Base-by-base conservation (phyloP, 208 protist genomes). In the Leishmania major region DNA sequence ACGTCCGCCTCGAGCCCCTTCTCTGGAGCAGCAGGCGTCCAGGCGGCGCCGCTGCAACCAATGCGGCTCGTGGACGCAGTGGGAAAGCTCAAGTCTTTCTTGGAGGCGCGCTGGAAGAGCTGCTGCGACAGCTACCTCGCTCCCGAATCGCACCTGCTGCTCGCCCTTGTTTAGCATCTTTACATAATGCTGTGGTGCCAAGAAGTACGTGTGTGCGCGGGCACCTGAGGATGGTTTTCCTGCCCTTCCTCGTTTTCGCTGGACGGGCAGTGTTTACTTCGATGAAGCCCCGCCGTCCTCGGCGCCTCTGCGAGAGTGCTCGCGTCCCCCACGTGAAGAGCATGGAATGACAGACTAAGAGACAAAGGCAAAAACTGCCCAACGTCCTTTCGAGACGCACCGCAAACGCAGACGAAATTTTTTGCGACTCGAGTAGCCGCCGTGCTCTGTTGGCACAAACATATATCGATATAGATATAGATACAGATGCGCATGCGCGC, bases 131-230 rank as follows among this genome's bases (percentile, higher is more conserved):
- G 69, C 25, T 84, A 90, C 80, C 85, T 92, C 76, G 53, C 84
- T 51, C 88, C 91, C 69, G 91, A 92, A 53, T 87, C 88, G 35
- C 79, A 85, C 28, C 74, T 91, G 11, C 72, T 92, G 55, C 87
- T 94, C 49, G 67, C 75, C 31, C 43, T 77, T 64, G 28, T 57
- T 55, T 75, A 64, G 74, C 13, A 25, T 74, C 70, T 51, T 51
- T 74, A 19, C 45, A 74, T 53, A 51, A 55, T 51, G 25, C 17
- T 73, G 43, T 73, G 59, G 69, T 31, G 55, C 75, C 31, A 53
- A 35, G 31, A 3, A n/a, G 74, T 64, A 45, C 40, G 11, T 64
- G 74, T 62, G 74, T 62, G 51, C 62, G 53, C 25, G 8, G 17
- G 74, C 37, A 0, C 17, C 22, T 19, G 74, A 13, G 17, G 40